These are phyloP conservation scores for Lecanicillium sp. DNA, from an alignment of 2,329 filamentous ascomycete species.

Conservation along the genomic window DNA sequence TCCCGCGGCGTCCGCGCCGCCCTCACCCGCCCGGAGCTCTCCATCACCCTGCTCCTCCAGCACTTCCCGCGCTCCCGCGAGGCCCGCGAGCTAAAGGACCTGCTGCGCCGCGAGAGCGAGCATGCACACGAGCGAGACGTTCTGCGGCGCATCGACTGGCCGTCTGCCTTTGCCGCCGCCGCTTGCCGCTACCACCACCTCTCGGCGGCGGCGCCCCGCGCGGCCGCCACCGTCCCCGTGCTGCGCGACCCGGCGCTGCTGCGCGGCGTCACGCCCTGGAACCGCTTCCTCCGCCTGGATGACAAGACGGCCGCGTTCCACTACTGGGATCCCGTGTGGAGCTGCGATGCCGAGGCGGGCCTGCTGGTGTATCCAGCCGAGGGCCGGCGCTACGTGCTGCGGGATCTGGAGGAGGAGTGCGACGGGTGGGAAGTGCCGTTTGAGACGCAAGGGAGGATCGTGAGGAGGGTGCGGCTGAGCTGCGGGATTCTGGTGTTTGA, in stretches of 20 bases:
- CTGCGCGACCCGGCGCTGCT: slow-evolving; percentile 19
- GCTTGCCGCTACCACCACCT: slow-evolving; percentile 51
- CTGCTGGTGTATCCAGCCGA: slow-evolving; percentile 46
- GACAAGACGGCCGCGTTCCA: slow-evolving; percentile 36
- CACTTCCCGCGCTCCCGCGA: slow-evolving; percentile 51
- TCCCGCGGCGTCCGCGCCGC: slow-evolving; percentile 42
- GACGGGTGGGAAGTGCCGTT: slow-evolving; percentile 44
- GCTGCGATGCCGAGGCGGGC: slow-evolving; percentile 45
- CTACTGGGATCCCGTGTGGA: slow-evolving; percentile 46
- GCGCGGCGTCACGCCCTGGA: slow-evolving; percentile 39
- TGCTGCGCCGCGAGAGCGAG: slow-evolving; percentile 9
- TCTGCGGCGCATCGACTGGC: slow-evolving; percentile 30
- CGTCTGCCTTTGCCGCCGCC: slow-evolving; percentile 41
- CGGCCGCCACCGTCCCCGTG: slow-evolving; percentile 18
- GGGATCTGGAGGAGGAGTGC: slow-evolving; percentile 47
- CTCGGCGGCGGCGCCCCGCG: slow-evolving; percentile 39
- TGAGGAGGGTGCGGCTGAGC: slow-evolving; percentile 49
- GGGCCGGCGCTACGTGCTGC: slow-evolving; percentile 33
- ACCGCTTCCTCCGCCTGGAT: slow-evolving; percentile 36
- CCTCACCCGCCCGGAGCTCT: slow-evolving; percentile 43
- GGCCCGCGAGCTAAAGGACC: slow-evolving; percentile 32
- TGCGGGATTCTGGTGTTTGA: slow-evolving; percentile 54
- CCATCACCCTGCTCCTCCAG: slow-evolving; percentile 40
- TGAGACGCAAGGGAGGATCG: slow-evolving; percentile 39
- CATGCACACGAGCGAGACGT: slow-evolving; percentile 7